These are phyloP conservation scores for Gentiana dahurica DNA, from an alignment of 257 asterid species.

Conservation along the genomic window DNA sequence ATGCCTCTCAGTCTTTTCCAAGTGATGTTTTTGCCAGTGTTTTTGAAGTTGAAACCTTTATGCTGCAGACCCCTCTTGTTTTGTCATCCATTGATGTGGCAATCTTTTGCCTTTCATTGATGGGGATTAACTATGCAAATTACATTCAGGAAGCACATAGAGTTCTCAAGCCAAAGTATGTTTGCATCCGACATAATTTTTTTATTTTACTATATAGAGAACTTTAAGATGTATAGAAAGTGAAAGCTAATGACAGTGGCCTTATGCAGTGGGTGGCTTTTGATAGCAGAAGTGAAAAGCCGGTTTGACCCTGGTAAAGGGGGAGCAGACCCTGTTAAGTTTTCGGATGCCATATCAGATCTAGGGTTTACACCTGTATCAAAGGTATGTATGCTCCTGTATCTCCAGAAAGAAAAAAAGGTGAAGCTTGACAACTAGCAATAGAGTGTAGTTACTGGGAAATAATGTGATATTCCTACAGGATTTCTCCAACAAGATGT, in stretches of 20 bases:
- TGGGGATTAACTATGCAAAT: slow-evolving; percentile 86
- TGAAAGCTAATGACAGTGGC: slow-evolving; percentile 23
- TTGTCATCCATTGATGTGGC: slow-evolving; percentile 70
- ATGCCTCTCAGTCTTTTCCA: neutral
- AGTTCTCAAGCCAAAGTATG: slow-evolving; percentile 62
- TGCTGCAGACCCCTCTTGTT: slow-evolving; percentile 69
- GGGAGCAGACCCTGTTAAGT: slow-evolving; percentile 75
- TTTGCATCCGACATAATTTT: too few relatives aligned
- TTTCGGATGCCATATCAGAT: slow-evolving; percentile 55
- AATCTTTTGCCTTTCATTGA: slow-evolving; percentile 90
- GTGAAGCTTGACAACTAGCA: neutral
- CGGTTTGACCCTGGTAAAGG: slow-evolving; percentile 78
- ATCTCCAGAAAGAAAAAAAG: neutral
- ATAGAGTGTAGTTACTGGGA: neutral
- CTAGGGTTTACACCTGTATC: slow-evolving; percentile 58
- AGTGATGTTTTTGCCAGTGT: neutral
- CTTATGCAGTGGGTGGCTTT: slow-evolving; percentile 84
- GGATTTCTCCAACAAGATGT: slow-evolving; percentile 96
- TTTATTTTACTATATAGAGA: too few relatives aligned
- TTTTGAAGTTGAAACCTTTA: slow-evolving; percentile 3
- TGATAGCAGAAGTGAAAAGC: slow-evolving; percentile 96
- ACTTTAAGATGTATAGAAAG: too few relatives aligned
- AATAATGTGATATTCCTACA: slow-evolving; percentile 18
- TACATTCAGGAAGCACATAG: slow-evolving; percentile 72
- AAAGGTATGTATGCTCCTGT: slow-evolving; percentile 34